These are phyloP conservation scores for Phytophthora kernoviae DNA, from an alignment of 352 stramenopile genomes.

Conservation along the genomic window DNA sequence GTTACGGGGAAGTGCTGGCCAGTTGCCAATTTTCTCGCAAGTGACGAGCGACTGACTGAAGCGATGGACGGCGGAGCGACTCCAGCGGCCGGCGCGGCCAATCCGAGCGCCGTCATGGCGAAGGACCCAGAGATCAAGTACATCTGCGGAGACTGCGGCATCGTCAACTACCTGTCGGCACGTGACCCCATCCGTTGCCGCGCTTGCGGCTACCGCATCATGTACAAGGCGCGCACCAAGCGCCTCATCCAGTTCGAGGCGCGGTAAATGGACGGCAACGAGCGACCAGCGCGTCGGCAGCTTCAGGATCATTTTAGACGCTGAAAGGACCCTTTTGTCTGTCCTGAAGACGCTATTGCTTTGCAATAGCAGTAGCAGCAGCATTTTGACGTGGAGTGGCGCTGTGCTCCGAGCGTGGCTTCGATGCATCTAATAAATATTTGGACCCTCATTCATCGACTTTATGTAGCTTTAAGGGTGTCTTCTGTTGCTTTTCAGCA, in stretches of 20 bases:
- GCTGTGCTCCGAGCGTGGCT: constrained; percentile 18
- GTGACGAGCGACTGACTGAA: constrained; percentile 15
- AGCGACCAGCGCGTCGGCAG: constrained; percentile 1
- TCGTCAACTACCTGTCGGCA: constrained; percentile 95
- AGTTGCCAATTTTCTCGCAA: constrained; percentile 28
- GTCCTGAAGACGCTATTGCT: too few species aligned
- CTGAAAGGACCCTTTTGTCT: too few species aligned
- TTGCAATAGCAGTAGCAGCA: neutral
- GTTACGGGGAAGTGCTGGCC: constrained; percentile 7
- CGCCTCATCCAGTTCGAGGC: constrained; percentile 93
- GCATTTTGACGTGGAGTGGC: neutral
- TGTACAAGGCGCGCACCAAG: constrained; percentile 98
- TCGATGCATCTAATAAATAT: constrained; percentile 40
- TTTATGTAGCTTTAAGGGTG: neutral
- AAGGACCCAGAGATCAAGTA: constrained; percentile 96
- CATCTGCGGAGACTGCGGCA: constrained; percentile 97
- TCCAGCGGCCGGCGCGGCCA: constrained; percentile 58
- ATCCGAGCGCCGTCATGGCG: constrained; percentile 54
- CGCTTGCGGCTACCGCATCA: constrained; percentile 97
- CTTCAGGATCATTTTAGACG: neutral
- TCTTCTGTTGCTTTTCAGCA: neutral
- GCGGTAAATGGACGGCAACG: constrained; percentile 51
- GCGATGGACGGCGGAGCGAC: constrained; percentile 84
- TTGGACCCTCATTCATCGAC: constrained; percentile 14
- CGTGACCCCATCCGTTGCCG: constrained; percentile 96